A percentile compares a stretch with the other conserved stretches of the same genome.
These are phyloP conservation scores for Colletotrichum chlorophyti DNA, from an alignment of 2,329 filamentous ascomycete species.

Conservation along the genomic window DNA sequence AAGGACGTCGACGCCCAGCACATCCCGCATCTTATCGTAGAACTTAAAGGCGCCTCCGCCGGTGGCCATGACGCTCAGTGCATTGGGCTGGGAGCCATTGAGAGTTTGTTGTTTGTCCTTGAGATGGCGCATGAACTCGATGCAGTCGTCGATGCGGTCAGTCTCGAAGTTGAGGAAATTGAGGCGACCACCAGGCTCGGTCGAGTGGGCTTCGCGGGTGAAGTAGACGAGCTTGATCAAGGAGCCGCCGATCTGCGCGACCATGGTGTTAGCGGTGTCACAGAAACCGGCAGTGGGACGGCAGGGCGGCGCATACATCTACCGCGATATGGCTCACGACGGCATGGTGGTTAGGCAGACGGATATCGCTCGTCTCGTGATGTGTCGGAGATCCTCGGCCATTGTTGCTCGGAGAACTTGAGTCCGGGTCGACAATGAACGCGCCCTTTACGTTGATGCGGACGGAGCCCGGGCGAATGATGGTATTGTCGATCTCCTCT, in stretches of 20 bases:
- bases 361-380: slow-evolving; percentile 87
- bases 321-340: slow-evolving; percentile 97
- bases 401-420: slow-evolving; percentile 55
- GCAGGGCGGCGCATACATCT: slow-evolving; percentile 68
- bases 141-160: slow-evolving; percentile 89
- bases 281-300: slow-evolving; percentile 35
- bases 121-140: slow-evolving; percentile 87
- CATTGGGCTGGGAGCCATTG: slow-evolving; percentile 74
- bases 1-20: slow-evolving; percentile 85
- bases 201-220: slow-evolving; percentile 81
- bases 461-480: slow-evolving; percentile 73
- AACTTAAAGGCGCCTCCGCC: slow-evolving; percentile 97
- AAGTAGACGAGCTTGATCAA: slow-evolving; percentile 98
- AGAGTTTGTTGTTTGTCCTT: slow-evolving; percentile 81
- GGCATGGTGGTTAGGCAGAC: slow-evolving; percentile 93
- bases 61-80: slow-evolving; percentile 92
- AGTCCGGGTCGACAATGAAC: slow-evolving; percentile 90
- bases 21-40: slow-evolving; percentile 87
- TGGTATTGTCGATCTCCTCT: slow-evolving; percentile 66
- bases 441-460: slow-evolving; percentile 97
- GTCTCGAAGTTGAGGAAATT: slow-evolving; percentile 98
- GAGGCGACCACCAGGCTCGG: slow-evolving; percentile 83
- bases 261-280: slow-evolving; percentile 18
- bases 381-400: slow-evolving; percentile 56
- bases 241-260: slow-evolving; percentile 84